phyloP scores from a whole-genome alignment of 108 stramenopile genomes.

The Licmophora abbreviata region DNA sequence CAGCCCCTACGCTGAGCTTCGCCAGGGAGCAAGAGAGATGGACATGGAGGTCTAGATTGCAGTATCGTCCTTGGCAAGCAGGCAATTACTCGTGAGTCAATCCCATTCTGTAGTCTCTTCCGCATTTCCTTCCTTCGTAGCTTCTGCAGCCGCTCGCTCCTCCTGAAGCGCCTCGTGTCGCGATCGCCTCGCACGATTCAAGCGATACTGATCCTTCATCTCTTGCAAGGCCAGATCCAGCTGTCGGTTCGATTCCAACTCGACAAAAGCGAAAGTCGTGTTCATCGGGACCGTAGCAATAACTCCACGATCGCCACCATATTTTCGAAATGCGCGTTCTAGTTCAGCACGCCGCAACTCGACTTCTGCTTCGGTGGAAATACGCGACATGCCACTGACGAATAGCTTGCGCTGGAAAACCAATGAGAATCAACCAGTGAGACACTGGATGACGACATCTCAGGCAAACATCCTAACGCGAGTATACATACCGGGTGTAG shows the following conservation, averaged over 20 bases:
- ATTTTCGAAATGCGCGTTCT: constrained; percentile 81
- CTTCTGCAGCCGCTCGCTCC: constrained; percentile 42
- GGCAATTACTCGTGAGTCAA: too few relatives aligned
- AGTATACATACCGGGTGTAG: constrained; percentile 43
- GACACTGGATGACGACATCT: background rate
- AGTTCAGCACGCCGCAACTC: constrained; percentile 75
- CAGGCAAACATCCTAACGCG: background rate
- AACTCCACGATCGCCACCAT: constrained; percentile 73
- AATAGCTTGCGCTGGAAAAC: constrained; percentile 52
- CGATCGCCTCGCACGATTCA: constrained; percentile 71
- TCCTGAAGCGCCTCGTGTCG: constrained; percentile 74
- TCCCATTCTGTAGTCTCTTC: constrained; percentile 7
- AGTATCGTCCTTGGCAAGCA: too few relatives aligned
- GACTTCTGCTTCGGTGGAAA: constrained; percentile 56
- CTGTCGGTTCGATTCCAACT: constrained; percentile 57
- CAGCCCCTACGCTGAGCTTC: too few relatives aligned
- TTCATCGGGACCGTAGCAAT: constrained; percentile 53
- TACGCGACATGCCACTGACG: constrained; percentile 49
- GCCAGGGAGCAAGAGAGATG: too few relatives aligned
- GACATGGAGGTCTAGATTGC: too few relatives aligned
- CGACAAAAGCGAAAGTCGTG: constrained; percentile 72
- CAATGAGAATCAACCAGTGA: background rate
- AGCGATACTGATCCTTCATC: constrained; percentile 46
- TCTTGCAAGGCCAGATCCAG: constrained; percentile 62
- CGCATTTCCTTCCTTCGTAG: background rate